These are phyloP conservation scores for Sarcodon sp. DNA, from an alignment of 768 basidiomycete species.

Conservation along the genomic window DNA sequence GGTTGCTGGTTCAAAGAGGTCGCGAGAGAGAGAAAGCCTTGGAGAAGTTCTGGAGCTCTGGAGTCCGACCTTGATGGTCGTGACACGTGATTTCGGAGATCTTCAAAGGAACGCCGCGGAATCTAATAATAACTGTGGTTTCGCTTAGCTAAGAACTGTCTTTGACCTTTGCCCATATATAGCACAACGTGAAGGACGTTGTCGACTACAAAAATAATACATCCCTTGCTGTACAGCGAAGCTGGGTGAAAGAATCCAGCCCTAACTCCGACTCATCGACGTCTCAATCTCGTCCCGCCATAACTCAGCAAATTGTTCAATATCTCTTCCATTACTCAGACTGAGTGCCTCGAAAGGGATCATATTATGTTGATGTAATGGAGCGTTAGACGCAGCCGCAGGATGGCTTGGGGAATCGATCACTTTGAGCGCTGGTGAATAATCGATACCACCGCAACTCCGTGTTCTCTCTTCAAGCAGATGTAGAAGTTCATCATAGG, in stretches of 20 bases:
- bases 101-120: no score
- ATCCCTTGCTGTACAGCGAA: background rate
- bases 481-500: conserved; percentile 57
- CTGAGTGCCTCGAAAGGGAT: conserved; percentile 81
- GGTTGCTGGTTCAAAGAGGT: no score
- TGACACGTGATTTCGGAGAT: no score
- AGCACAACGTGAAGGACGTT: no score
- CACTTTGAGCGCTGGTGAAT: conserved; percentile 22
- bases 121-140: no score
- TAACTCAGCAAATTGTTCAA: conserved; percentile 58
- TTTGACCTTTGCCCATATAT: no score
- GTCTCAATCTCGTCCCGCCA: conserved; percentile 44
- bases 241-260: background rate
- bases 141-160: no score
- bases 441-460: no score
- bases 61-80: no score
- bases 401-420: conserved; percentile 72
- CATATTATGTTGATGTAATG: conserved; percentile 79
- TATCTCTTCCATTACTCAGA: conserved; percentile 59
- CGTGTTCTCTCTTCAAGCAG: conserved; percentile 14
- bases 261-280: conserved; percentile 3
- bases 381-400: conserved; percentile 49
- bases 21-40: no score
- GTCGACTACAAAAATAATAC: no score
- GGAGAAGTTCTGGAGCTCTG: no score